These are phyloP conservation scores for Asterophora lycoperdoides DNA, from an alignment of 768 basidiomycete species.

Conservation along the genomic window DNA sequence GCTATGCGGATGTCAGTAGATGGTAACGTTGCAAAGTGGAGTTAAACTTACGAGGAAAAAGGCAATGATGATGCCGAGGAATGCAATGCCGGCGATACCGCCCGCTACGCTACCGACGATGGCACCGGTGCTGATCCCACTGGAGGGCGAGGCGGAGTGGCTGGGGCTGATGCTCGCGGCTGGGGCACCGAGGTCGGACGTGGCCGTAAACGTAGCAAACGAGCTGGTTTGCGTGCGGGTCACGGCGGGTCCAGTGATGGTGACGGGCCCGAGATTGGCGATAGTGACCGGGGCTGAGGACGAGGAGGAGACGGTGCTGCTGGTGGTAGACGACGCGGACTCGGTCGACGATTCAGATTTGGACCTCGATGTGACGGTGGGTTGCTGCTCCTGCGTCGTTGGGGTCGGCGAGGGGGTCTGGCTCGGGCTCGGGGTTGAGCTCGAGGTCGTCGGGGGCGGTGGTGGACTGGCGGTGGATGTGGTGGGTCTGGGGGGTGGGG, in stretches of 20 bases:
- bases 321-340: background rate
- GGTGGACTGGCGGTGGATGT: background rate
- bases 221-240: conserved; percentile 21
- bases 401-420: background rate
- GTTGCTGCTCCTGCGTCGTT: too few relatives aligned
- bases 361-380: background rate
- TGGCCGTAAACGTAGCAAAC: conserved; percentile 12
- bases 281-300: conserved; percentile 7
- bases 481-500: background rate
- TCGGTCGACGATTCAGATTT: background rate
- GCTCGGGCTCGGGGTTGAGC: conserved; percentile 10
- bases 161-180: conserved; percentile 16
- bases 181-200: conserved; percentile 9
- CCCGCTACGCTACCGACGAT: conserved; percentile 38
- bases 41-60: conserved; percentile 35
- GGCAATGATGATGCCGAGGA: conserved; percentile 33
- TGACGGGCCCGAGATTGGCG: conserved; percentile 9
- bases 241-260: conserved; percentile 11
- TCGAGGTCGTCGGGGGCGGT: background rate
- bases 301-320: conserved; percentile 10
- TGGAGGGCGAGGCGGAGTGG: conserved; percentile 13
- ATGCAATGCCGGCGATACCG: conserved; percentile 33
- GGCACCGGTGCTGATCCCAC: conserved; percentile 34
- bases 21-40: background rate
- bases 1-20: conserved; percentile 21